Evolutionary conservation across 352 stramenopile species (phyloP).

Genomic region (Phytophthora aleatoria): DNA sequence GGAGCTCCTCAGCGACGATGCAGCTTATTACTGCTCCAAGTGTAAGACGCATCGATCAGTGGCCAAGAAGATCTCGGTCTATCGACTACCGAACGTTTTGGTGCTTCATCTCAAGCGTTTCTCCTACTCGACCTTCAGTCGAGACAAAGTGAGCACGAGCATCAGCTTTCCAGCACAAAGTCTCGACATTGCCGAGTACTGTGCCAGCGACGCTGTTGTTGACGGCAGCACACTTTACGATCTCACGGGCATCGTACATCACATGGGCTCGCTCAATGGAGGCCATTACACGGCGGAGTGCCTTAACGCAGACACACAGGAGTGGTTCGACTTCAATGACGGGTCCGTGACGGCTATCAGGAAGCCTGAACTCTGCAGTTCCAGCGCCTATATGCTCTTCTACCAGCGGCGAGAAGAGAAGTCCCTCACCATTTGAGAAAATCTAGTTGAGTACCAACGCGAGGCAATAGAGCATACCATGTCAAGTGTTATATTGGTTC

Average conservation of each 20-base stretch:
- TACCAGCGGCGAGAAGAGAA: slow-evolving; percentile 65
- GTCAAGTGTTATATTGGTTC: slow-evolving; percentile 14
- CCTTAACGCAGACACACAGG: slow-evolving; percentile 64
- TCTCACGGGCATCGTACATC: slow-evolving; percentile 77
- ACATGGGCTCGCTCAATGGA: slow-evolving; percentile 77
- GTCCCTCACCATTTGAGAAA: slow-evolving; percentile 61
- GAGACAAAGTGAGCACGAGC: slow-evolving; percentile 75
- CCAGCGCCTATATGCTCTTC: slow-evolving; percentile 84
- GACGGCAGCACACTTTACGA: slow-evolving; percentile 79
- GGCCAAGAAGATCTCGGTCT: slow-evolving; percentile 79
- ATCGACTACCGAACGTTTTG: slow-evolving; percentile 80
- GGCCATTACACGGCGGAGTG: slow-evolving; percentile 89
- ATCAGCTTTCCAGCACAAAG: slow-evolving; percentile 64
- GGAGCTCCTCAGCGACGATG: slow-evolving; percentile 63
- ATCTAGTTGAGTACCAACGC: not conserved
- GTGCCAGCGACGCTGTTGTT: slow-evolving; percentile 62
- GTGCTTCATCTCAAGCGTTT: slow-evolving; percentile 92
- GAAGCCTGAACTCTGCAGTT: slow-evolving; percentile 64
- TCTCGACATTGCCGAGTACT: slow-evolving; percentile 77
- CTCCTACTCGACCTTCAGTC: slow-evolving; percentile 74
- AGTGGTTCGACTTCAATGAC: slow-evolving; percentile 88
- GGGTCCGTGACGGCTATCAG: slow-evolving; percentile 66
- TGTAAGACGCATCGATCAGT: slow-evolving; percentile 75
- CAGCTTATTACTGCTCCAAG: slow-evolving; percentile 76
- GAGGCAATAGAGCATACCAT: not conserved